Conservation (phyloP, 352 stramenopile species). For the Globisporangium nodosum region DNA sequence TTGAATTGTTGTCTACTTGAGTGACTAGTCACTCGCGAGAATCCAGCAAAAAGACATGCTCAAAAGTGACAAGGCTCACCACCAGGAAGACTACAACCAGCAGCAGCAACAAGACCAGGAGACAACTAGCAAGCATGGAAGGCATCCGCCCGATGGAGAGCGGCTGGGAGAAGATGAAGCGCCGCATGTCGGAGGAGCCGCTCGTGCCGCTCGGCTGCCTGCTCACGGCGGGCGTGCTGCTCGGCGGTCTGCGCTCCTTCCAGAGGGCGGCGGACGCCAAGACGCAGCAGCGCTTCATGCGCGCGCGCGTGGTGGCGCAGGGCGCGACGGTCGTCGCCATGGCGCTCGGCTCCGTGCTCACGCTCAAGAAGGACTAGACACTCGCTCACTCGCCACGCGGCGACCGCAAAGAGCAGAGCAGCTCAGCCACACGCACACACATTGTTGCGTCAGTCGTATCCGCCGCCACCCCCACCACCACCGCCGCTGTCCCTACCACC, state of each 20-base stretch:
- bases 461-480: too few species aligned
- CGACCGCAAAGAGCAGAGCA: background rate
- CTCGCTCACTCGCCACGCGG: background rate
- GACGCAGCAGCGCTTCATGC: conserved; percentile 84
- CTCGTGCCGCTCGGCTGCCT: conserved; percentile 71
- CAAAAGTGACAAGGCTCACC: background rate
- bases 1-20: background rate
- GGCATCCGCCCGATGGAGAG: conserved; percentile 46
- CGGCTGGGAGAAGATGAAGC: conserved; percentile 78
- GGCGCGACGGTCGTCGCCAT: conserved; percentile 65
- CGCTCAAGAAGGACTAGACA: conserved; percentile 37
- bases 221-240: conserved; percentile 53
- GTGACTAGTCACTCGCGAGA: background rate
- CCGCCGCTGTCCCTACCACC: too few species aligned
- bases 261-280: conserved; percentile 47
- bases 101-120: background rate
- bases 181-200: conserved; percentile 62
- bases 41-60: conserved; percentile 2
- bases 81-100: background rate
- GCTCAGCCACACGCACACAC: background rate
- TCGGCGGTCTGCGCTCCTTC: conserved; percentile 64
- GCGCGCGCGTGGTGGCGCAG: conserved; percentile 61
- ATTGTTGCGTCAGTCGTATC: background rate
- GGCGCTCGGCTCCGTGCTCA: conserved; percentile 62
- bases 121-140: conserved; percentile 16